phyloP scores from a whole-genome alignment of 306 rosid genomes.

The Cucumis hystrix region DNA sequence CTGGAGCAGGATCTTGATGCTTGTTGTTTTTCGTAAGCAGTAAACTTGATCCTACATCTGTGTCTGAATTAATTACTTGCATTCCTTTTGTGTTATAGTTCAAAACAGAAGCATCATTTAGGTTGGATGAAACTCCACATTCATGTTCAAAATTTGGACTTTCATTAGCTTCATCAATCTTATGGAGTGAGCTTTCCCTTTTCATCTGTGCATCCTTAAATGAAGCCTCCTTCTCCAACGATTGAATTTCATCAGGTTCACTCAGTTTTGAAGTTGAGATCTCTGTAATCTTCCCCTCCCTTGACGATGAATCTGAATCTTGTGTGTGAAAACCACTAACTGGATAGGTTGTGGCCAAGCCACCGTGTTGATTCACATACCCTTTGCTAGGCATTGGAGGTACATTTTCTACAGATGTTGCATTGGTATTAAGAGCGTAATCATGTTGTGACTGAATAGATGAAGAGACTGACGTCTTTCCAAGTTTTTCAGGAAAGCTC shows the following conservation, averaged over 20 bases:
- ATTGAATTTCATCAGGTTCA: slow-evolving; percentile 15
- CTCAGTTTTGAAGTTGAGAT: slow-evolving; percentile 4
- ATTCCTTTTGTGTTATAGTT: slow-evolving; percentile 16
- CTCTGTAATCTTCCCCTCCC: slow-evolving; percentile 15
- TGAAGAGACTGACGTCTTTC: slow-evolving; percentile 13
- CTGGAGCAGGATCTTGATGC: slow-evolving; percentile 20
- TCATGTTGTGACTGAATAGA: slow-evolving; percentile 19
- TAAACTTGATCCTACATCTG: slow-evolving; percentile 17
- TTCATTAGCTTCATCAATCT: slow-evolving; percentile 21
- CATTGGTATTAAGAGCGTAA: slow-evolving; percentile 9
- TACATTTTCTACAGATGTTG: slow-evolving; percentile 16
- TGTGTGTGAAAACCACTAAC: slow-evolving; percentile 14
- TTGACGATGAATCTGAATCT: slow-evolving; percentile 14
- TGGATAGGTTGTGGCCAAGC: slow-evolving; percentile 9
- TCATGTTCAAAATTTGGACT: slow-evolving; percentile 14
- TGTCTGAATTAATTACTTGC: slow-evolving; percentile 10
- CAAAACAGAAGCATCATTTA: slow-evolving; percentile 13
- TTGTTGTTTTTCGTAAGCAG: slow-evolving; percentile 15
- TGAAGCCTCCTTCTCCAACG: slow-evolving; percentile 17
- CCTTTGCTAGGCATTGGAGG: slow-evolving; percentile 7
- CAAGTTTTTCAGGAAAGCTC: slow-evolving; percentile 19
- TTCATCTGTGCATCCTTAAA: slow-evolving; percentile 24
- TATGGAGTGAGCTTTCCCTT: slow-evolving; percentile 25
- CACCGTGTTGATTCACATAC: slow-evolving; percentile 19
- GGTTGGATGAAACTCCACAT: slow-evolving; percentile 14